Evolutionary conservation across 106 monocot genomes (phyloP).

Genomic region (Dendrobium nobile): DNA sequence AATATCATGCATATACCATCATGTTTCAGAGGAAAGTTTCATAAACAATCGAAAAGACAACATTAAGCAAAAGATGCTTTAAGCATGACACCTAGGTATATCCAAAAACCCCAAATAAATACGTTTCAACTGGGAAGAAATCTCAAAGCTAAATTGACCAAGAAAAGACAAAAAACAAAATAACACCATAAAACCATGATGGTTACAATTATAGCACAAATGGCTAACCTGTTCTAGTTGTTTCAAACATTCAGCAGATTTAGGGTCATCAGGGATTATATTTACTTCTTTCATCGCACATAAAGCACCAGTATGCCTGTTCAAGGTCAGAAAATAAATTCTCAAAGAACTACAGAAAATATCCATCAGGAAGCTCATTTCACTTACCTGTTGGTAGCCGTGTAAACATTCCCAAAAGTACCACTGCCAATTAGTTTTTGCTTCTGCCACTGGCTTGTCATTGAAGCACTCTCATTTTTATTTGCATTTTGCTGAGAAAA

Average conservation of each 20-base stretch:
- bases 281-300: constrained; percentile 99
- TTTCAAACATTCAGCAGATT: constrained; percentile 74
- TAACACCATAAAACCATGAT: no score
- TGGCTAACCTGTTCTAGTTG: constrained; percentile 80
- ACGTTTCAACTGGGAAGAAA: background rate
- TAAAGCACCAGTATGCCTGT: constrained; percentile 72
- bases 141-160: background rate
- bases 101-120: background rate
- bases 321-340: constrained; percentile 10
- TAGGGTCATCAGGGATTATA: constrained; percentile 79
- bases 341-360: background rate
- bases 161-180: background rate
- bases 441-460: constrained; percentile 76
- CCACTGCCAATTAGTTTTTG: constrained; percentile 88
- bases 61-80: background rate
- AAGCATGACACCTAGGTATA: background rate
- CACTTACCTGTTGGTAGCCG: constrained; percentile 62
- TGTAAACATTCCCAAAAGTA: constrained; percentile 89
- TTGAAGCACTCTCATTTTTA: constrained; percentile 34
- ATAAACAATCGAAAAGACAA: background rate
- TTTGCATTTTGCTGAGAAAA: constrained; percentile 25
- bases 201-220: background rate
- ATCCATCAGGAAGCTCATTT: background rate
- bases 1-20: background rate
- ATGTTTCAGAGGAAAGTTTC: background rate